A percentile compares a stretch with the other conserved stretches of the same genome.
phyloP scores from a whole-genome alignment of 331 rosid genomes.

The Telfairia occidentalis region DNA sequence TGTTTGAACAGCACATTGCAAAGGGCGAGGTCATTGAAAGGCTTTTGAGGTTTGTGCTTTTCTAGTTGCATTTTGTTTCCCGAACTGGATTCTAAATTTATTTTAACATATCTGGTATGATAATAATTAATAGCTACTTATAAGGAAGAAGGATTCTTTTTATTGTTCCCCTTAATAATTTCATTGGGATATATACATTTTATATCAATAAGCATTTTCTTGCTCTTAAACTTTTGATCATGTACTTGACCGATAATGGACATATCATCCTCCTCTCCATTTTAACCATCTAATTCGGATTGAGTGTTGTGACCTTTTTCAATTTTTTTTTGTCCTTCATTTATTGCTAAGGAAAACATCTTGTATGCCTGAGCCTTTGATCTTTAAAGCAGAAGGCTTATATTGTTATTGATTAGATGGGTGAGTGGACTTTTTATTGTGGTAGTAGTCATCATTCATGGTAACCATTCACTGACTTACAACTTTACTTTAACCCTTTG shows the following conservation, averaged over 20 bases:
- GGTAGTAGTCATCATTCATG: background rate
- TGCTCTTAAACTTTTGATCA: background rate
- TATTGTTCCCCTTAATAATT: background rate
- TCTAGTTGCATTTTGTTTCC: background rate
- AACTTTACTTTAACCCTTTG: background rate
- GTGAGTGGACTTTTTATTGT: background rate
- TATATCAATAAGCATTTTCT: background rate
- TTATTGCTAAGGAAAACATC: background rate
- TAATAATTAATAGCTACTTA: background rate
- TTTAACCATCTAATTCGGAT: background rate
- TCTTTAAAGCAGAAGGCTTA: background rate
- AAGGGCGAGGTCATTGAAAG: slow-evolving; percentile 68
- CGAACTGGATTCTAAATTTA: background rate
- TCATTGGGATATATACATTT: background rate
- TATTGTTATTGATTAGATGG: background rate
- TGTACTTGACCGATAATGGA: background rate
- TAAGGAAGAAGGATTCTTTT: background rate
- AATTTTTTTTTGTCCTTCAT: background rate
- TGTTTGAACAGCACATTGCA: slow-evolving; percentile 75
- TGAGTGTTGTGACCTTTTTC: background rate
- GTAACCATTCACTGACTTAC: background rate
- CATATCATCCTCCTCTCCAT: background rate
- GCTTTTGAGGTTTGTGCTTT: slow-evolving; percentile 66
- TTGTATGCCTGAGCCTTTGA: background rate
- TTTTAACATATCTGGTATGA: background rate